Percentiles rank a stretch among this genome's conserved stretches.
Conservation (phyloP, 176 grass and related monocot genomes). For the Hordeum vulgare region DNA sequence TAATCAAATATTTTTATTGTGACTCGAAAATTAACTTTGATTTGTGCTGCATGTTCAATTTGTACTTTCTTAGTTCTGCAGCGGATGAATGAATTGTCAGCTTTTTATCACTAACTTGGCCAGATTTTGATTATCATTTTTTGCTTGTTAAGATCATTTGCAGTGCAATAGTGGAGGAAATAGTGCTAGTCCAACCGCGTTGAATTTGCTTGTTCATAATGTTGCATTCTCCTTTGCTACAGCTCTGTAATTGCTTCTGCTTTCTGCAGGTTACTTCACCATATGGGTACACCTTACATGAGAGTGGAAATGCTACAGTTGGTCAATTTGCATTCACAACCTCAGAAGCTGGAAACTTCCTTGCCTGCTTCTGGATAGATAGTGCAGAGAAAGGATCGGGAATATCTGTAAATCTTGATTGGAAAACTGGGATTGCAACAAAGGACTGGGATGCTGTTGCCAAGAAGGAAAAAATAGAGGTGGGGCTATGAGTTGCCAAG, state of each 20-base stretch:
- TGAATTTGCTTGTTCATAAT: background rate
- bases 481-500: slow-evolving; percentile 18
- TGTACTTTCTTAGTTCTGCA: background rate
- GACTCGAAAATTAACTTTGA: background rate
- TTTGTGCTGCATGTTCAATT: background rate
- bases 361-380: slow-evolving; percentile 87
- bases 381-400: slow-evolving; percentile 41
- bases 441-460: slow-evolving; percentile 90
- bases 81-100: background rate
- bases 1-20: background rate
- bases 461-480: slow-evolving; percentile 94
- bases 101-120: background rate
- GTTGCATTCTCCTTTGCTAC: background rate
- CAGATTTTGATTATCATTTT: background rate
- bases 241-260: slow-evolving; percentile 6
- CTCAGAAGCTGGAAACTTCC: slow-evolving; percentile 70
- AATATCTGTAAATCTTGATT: slow-evolving; percentile 66
- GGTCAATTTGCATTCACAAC: slow-evolving; percentile 91
- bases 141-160: background rate
- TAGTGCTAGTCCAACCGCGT: background rate
- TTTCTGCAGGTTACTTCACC: slow-evolving; percentile 79
- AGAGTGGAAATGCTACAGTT: slow-evolving; percentile 51
- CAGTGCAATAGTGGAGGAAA: background rate
- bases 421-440: slow-evolving; percentile 86
- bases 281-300: slow-evolving; percentile 74